Evolutionary conservation across 1,284 basidiomycete species (phyloP).

Genomic region (Heterobasidion annosum): DNA sequence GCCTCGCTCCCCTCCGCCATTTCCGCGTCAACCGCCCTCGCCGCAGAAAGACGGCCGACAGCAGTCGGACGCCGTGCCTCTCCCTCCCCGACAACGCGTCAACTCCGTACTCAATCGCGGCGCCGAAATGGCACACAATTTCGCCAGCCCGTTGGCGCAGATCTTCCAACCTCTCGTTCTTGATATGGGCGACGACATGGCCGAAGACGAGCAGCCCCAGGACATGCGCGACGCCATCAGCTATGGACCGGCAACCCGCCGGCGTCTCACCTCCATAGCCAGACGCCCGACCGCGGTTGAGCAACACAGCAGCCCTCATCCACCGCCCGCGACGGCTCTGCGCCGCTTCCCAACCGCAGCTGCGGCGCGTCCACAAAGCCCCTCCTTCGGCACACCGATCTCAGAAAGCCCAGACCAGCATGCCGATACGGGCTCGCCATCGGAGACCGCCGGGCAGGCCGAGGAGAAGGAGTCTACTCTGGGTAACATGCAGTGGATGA

Average conservation of each 20-base stretch:
- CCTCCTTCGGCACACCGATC: slow-evolving; percentile 16
- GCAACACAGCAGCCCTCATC: background rate
- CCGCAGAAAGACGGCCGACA: slow-evolving; percentile 1
- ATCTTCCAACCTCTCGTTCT: slow-evolving; percentile 59
- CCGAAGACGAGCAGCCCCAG: slow-evolving; percentile 18
- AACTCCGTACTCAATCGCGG: slow-evolving; percentile 36
- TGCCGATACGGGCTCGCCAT: background rate
- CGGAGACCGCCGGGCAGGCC: slow-evolving; percentile 32
- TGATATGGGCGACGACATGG: slow-evolving; percentile 31
- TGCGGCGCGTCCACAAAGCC: slow-evolving; percentile 12
- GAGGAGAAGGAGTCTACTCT: slow-evolving; percentile 24
- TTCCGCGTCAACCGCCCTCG: slow-evolving; percentile 4
- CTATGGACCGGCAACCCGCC: slow-evolving; percentile 51
- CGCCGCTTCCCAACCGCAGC: slow-evolving; percentile 16
- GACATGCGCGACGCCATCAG: slow-evolving; percentile 25
- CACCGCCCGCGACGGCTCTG: slow-evolving; percentile 7
- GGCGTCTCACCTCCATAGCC: slow-evolving; percentile 40
- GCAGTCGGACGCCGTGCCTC: slow-evolving; percentile 10
- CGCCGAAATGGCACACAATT: slow-evolving; percentile 30
- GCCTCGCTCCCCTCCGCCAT: background rate
- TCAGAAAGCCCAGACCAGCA: slow-evolving; percentile 24
- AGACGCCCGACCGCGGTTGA: slow-evolving; percentile 9
- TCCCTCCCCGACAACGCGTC: slow-evolving; percentile 33
- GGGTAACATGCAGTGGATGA: slow-evolving; percentile 22
- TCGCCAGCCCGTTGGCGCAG: slow-evolving; percentile 61